Base-by-base conservation (phyloP, 306 rosid genomes). In the Carpinus viminea region DNA sequence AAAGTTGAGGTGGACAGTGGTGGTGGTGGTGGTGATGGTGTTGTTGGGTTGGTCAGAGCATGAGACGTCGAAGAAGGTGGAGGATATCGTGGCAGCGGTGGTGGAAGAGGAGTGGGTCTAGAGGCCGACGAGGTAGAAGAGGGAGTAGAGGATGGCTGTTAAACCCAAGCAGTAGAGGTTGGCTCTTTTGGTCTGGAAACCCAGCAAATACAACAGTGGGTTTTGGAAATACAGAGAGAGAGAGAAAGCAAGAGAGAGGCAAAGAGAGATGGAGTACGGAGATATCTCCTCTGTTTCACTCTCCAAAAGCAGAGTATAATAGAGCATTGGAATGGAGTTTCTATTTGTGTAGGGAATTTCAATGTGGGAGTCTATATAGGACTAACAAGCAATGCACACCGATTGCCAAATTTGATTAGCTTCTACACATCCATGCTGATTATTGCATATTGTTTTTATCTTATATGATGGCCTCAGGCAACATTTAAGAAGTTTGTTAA, bases 81-180 rank as follows among this genome's bases (percentile, higher is more conserved):
- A 0, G 78, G 57, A 1, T 1, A 36, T 4, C 66, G 38, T 0
- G 51, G 86, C 2, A 84, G 68, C 11, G 69, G 81, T 0, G 80
- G 38, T 17, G 5, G 76, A 3, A 4, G 78, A 1, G 65, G 89
- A 79, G 55, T 89, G 80, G 12, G 71, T 89, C 92, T 90, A 92
- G 55, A 86, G 76, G 83, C 90, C 96, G 52, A 88, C 20, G 81
- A 90, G 79, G 87, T 90, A 92, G 86, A 75, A 92, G 82, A 82
- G 21, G 12, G 93, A 72, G 86, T 90, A 94, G 80, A 92, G 87
- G 59, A 84, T 55, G 20, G 80, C 5, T 24, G 79, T 28, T 9
- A 82, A 13, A 51, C 80, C 72, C 56, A 89, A 2, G 68, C 41
- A 70, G 43, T 76, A 89, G 8, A 94, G 82, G 15, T 88, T 87